Evolutionary conservation across 257 asterid species (phyloP), one percentile per base, ranked within the genome.

Genomic region (Lantana camara): DNA sequence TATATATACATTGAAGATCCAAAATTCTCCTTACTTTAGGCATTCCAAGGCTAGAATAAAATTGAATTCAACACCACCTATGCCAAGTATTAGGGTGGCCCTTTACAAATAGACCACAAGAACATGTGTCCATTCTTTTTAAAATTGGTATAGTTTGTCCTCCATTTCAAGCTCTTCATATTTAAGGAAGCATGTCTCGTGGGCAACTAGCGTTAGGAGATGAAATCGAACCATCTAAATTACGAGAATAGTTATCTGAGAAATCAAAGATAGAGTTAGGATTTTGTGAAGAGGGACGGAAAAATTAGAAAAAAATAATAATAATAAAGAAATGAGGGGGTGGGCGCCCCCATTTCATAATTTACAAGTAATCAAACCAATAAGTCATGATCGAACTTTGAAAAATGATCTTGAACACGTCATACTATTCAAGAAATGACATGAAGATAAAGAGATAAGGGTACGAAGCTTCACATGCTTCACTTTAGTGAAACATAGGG

Each of bases 401-500:
- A n/a, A 55, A 21, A 17, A 44, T 47, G 4, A 52, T 62, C 16
- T 67, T 13, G 4, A 34, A 24, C 27, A 54, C 27, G 56, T 68
- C 32, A 44, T 20, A 63, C 21, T 47, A 41, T 47, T 30, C 17
- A n/a, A 9, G 71, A 68, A 38, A 32, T 53, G 73, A 47, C 63
- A 60, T 37, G 13, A 5, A 62, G 70, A 70, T 62, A 61, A 34
- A 71, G 70, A 66, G 84, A 75, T 72, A 75, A 79, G 74, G 74
- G 41, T 49, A 32, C 64, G 63, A 67, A 47, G 55, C 35, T 70
- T 47, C 66, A 62, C 42, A 29, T 76, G 82, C 75, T 68, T 57
- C 71, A 11, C 80, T 80, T 73, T 62, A 70, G 7, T 64, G 44
- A 46, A 73, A 63, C 78, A 73, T 40, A 35, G 47, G 60, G 73